These are phyloP conservation scores for Pseudopyricularia javanii DNA, from an alignment of 2,329 filamentous ascomycete species.

Conservation along the genomic window DNA sequence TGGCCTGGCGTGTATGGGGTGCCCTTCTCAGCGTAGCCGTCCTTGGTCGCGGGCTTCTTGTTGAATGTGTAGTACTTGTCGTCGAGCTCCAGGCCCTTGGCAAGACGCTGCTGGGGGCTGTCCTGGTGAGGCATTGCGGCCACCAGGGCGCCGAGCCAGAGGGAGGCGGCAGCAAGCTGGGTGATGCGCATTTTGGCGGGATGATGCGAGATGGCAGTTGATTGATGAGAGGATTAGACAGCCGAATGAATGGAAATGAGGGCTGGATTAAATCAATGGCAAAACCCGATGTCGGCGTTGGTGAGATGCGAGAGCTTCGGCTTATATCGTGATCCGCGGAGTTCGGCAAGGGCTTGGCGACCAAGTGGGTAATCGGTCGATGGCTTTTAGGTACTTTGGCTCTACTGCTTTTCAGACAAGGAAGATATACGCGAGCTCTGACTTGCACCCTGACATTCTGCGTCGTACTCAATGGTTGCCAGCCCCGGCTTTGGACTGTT, in stretches of 20 bases:
- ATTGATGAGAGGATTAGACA: neutral
- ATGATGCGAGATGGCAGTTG: neutral
- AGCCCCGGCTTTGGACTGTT: too few relatives aligned
- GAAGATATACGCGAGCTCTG: too few relatives aligned
- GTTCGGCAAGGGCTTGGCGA: too few relatives aligned
- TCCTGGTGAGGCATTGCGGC: conserved; percentile 23
- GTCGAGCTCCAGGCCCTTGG: conserved; percentile 34
- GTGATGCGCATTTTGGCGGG: conserved; percentile 1
- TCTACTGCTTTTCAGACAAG: too few relatives aligned
- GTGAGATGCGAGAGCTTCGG: too few relatives aligned
- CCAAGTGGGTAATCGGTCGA: too few relatives aligned
- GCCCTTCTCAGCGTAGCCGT: neutral
- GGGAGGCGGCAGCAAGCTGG: neutral
- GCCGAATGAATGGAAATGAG: neutral
- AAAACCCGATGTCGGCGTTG: too few relatives aligned
- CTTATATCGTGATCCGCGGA: too few relatives aligned
- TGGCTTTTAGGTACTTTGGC: too few relatives aligned
- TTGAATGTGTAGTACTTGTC: conserved; percentile 26
- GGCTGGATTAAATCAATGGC: neutral
- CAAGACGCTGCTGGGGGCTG: conserved; percentile 41
- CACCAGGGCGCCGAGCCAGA: conserved; percentile 6
- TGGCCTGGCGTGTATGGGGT: conserved; percentile 46
- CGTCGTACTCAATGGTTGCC: too few relatives aligned
- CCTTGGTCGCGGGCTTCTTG: conserved; percentile 12
- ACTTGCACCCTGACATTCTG: too few relatives aligned